Base-by-base conservation (phyloP, 768 basidiomycete genomes). In the Vararia minispora region DNA sequence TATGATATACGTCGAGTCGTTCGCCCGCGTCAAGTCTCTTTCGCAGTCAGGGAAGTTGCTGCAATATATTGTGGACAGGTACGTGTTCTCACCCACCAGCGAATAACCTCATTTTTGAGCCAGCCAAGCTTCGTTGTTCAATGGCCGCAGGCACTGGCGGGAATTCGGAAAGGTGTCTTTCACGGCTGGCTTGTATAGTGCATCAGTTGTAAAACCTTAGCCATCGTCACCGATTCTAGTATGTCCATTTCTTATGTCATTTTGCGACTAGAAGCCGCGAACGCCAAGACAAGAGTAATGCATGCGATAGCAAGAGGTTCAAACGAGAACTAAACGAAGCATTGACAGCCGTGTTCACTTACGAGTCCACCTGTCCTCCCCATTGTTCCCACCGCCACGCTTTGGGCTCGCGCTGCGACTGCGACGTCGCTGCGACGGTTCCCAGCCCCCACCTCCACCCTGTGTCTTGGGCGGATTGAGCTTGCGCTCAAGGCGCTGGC, bases 1-100 rank as follows among this genome's bases (percentile, higher is more conserved):
- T 28, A 57, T 88, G 21, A 72, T 99, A 36, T 99, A 95, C 55
- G 68, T 97, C 28, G 95, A 98, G 58, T 90, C 89, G 0, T 95
- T 94, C 57, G 91, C 94, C 6, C 79, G 94, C 5, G 89, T 92
- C 2, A 65, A 61, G 14, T 68, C 71, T 1, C 67, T 97, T 18
- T 94, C 88, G 11, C 65, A 92, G 16, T 90, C 89, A 18, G 94
- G 82, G 18, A 87, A 71, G 50, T 63, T 97, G 25, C 66, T 98
- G 20, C 71, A 74, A 33, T 73, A 72, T n/a, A 62, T 94, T 22
- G 90, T 84, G 5, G 90, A 97, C 55, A 69, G 77, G 86, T 76
- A 48, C 46, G 69, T n/a, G 40, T 25, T 22, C 35, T 40, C 33
- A 35, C 6, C 22, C 28, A 40, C 14, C 24, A 27, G n/a, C 20